Evolutionary conservation across 495 filamentous ascomycete genomes (phyloP).

Genomic region (Neurospora sp.): DNA sequence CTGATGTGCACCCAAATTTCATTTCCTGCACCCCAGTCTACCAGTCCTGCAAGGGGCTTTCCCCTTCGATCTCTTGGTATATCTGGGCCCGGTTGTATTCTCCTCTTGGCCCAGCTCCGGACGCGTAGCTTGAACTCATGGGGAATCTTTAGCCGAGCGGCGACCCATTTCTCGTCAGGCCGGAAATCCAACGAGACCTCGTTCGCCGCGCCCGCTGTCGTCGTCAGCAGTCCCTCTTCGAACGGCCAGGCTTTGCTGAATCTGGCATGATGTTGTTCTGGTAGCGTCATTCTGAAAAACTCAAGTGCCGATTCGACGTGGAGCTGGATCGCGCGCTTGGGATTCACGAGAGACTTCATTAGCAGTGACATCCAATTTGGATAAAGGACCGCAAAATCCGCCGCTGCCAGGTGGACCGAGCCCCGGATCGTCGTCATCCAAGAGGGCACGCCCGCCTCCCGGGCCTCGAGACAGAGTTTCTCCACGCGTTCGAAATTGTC

Average conservation of each 20-base stretch:
- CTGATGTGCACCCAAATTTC: slow-evolving; percentile 43
- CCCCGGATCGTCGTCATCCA: slow-evolving; percentile 53
- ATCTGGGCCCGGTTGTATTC: slow-evolving; percentile 5
- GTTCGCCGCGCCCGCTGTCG: slow-evolving; percentile 19
- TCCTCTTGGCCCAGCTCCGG: slow-evolving; percentile 20
- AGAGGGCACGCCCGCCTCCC: slow-evolving; percentile 30
- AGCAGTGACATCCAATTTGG: slow-evolving; percentile 41
- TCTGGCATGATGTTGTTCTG: slow-evolving; percentile 18
- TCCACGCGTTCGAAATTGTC: slow-evolving; percentile 43
- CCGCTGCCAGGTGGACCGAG: slow-evolving; percentile 46
- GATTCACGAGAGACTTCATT: slow-evolving; percentile 48
- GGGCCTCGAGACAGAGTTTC: slow-evolving; percentile 40
- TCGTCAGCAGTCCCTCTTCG: slow-evolving; percentile 30
- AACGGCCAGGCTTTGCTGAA: slow-evolving; percentile 22
- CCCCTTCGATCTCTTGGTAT: slow-evolving; percentile 14
- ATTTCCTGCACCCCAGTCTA: slow-evolving; percentile 26
- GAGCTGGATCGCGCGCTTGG: slow-evolving; percentile 43
- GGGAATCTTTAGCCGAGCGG: slow-evolving; percentile 34
- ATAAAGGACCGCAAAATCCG: slow-evolving; percentile 52
- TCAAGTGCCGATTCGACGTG: slow-evolving; percentile 45
- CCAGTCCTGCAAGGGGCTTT: slow-evolving; percentile 17
- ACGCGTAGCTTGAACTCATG: slow-evolving; percentile 35
- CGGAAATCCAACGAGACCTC: slow-evolving; percentile 31
- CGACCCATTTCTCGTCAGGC: slow-evolving; percentile 37
- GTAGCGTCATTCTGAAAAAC: slow-evolving; percentile 37